Evolutionary conservation across 331 rosid genomes (phyloP).

Genomic region (Quercus tomentella): DNA sequence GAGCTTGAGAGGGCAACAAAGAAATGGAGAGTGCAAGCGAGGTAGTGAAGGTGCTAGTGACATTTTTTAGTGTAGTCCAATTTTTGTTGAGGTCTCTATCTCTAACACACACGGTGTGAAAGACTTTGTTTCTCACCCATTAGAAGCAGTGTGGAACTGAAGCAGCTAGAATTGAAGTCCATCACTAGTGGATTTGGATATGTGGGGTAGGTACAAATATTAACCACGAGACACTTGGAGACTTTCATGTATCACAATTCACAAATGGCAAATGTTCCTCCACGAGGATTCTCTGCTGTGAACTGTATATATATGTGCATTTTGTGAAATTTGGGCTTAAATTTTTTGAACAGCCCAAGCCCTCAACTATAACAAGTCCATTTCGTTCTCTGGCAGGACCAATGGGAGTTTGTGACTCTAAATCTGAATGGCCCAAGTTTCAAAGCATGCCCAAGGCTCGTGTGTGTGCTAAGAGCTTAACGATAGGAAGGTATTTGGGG

Average conservation of each 20-base stretch:
- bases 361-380: neutral
- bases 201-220: neutral
- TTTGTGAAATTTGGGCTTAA: no score
- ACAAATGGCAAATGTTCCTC: neutral
- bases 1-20: conserved; percentile 52
- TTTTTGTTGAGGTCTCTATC: neutral
- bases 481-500: no score
- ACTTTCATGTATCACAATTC: neutral
- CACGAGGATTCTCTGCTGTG: conserved; percentile 1
- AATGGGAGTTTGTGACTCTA: neutral
- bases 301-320: no score
- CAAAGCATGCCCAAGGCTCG: no score
- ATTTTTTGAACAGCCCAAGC: neutral
- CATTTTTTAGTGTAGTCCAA: conserved; percentile 41
- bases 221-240: conserved; percentile 1
- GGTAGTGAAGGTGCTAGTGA: conserved; percentile 45
- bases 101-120: neutral
- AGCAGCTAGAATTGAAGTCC: neutral
- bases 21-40: conserved; percentile 64
- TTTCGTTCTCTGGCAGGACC: neutral
- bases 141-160: neutral
- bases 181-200: conserved; percentile 13
- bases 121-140: neutral
- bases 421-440: neutral
- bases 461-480: no score